Conservation (phyloP, 116 monocot genomes). For the Iris pallida region DNA sequence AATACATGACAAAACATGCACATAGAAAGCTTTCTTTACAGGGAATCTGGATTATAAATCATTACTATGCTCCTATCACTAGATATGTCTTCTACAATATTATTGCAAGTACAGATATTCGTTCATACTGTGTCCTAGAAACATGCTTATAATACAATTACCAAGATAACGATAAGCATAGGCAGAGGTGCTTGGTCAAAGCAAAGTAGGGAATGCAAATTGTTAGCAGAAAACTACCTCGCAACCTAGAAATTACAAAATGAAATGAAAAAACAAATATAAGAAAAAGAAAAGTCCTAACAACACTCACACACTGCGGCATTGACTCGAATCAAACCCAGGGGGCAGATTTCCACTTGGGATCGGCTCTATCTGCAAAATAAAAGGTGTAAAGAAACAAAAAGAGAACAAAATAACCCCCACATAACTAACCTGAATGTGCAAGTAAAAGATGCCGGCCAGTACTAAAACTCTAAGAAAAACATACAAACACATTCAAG, state of each 20-base stretch:
- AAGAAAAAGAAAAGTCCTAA: slow-evolving; percentile 32
- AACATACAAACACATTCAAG: not conserved
- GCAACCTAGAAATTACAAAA: too few species aligned
- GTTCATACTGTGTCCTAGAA: too few species aligned
- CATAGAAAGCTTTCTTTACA: not conserved
- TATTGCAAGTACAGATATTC: too few species aligned
- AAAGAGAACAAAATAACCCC: slow-evolving; percentile 15
- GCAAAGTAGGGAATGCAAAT: not conserved
- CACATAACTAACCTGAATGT: not conserved
- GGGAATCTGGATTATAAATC: not conserved
- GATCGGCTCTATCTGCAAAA: slow-evolving; percentile 69
- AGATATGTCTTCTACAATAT: too few species aligned
- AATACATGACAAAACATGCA: too few species aligned
- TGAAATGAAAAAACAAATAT: too few species aligned
- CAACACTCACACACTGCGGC: slow-evolving; percentile 88
- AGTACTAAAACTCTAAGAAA: not conserved
- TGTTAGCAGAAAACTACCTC: not conserved
- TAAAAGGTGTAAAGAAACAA: slow-evolving; percentile 40
- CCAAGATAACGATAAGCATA: too few species aligned
- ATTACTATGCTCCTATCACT: too few species aligned
- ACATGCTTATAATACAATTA: too few species aligned
- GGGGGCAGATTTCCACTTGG: slow-evolving; percentile 81
- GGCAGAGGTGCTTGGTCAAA: not conserved
- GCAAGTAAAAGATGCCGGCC: not conserved
- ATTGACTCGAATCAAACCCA: slow-evolving; percentile 71